phyloP scores from a whole-genome alignment of 2,329 filamentous ascomycete species.

The Stachybotrys elegans region DNA sequence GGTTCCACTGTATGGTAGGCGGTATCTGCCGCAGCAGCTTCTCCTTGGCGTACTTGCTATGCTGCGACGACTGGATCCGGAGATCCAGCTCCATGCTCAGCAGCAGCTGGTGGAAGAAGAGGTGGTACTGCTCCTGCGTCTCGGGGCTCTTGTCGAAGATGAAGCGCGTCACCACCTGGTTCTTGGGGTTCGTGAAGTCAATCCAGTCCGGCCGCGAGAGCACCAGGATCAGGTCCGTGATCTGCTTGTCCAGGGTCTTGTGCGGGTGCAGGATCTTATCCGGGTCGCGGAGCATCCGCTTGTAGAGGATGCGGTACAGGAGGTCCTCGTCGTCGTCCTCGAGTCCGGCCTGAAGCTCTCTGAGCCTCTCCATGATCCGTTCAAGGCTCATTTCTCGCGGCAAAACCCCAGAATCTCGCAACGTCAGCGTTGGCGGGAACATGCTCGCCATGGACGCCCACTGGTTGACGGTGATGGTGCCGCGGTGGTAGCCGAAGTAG shows the following conservation, averaged over 20 bases:
- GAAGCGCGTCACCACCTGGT: conserved; percentile 70
- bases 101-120: conserved; percentile 73
- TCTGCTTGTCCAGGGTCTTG: conserved; percentile 63
- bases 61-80: conserved; percentile 59
- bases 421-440: conserved; percentile 48
- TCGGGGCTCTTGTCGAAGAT: conserved; percentile 57
- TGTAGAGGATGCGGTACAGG: conserved; percentile 62
- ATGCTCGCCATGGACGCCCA: conserved; percentile 58
- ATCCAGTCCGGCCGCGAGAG: conserved; percentile 67
- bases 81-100: conserved; percentile 68
- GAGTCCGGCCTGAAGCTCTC: conserved; percentile 50
- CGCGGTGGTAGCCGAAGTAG: conserved; percentile 59
- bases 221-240: conserved; percentile 65
- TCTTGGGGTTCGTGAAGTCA: conserved; percentile 64
- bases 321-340: conserved; percentile 54
- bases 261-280: conserved; percentile 58
- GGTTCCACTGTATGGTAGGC: conserved; percentile 65
- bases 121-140: conserved; percentile 53
- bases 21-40: conserved; percentile 61
- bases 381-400: conserved; percentile 57
- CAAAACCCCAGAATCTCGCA: conserved; percentile 52
- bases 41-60: conserved; percentile 59
- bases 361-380: conserved; percentile 53
- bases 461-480: conserved; percentile 67
- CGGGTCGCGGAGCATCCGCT: conserved; percentile 61